A percentile compares a stretch with the other conserved stretches of the same genome.
These are phyloP conservation scores for Trametes cinnabarina DNA, from an alignment of 768 basidiomycete genomes.

Conservation along the genomic window DNA sequence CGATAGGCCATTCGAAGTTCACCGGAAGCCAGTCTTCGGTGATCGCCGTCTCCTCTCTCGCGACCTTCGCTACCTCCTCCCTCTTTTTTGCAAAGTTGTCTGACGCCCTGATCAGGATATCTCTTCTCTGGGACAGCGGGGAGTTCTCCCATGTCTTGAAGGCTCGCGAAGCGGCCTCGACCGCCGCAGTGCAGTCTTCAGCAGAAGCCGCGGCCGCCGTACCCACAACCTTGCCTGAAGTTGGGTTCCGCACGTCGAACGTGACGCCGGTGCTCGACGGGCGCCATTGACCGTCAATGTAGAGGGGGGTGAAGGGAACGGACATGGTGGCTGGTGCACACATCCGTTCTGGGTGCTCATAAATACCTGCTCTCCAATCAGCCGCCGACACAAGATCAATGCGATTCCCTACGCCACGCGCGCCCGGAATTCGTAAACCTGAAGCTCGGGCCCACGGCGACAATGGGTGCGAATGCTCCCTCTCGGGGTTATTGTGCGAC, in stretches of 20 bases:
- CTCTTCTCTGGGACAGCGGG: constrained; percentile 36
- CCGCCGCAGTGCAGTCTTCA: constrained; percentile 33
- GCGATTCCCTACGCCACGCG: too few relatives aligned
- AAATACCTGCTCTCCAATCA: neutral
- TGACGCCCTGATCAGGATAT: constrained; percentile 48
- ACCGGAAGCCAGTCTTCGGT: constrained; percentile 21
- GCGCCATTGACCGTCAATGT: constrained; percentile 40
- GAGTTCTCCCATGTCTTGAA: constrained; percentile 49
- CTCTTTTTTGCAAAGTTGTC: constrained; percentile 42
- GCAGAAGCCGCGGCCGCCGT: constrained; percentile 43
- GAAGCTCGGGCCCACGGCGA: too few relatives aligned
- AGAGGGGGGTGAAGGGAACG: constrained; percentile 32
- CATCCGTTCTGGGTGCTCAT: neutral
- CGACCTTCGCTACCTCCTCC: constrained; percentile 31
- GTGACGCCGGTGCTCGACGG: constrained; percentile 38
- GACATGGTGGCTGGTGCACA: neutral
- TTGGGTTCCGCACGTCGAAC: constrained; percentile 48
- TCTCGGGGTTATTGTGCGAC: too few relatives aligned
- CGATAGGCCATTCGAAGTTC: constrained; percentile 28
- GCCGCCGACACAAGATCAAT: neutral
- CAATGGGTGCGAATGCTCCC: too few relatives aligned
- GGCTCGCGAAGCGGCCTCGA: constrained; percentile 44
- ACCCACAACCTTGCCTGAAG: constrained; percentile 43
- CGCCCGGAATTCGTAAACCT: too few relatives aligned
- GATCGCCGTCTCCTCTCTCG: constrained; percentile 41